These are phyloP conservation scores for Daldinia bambusicola DNA, from an alignment of 495 filamentous ascomycete species.

Conservation along the genomic window DNA sequence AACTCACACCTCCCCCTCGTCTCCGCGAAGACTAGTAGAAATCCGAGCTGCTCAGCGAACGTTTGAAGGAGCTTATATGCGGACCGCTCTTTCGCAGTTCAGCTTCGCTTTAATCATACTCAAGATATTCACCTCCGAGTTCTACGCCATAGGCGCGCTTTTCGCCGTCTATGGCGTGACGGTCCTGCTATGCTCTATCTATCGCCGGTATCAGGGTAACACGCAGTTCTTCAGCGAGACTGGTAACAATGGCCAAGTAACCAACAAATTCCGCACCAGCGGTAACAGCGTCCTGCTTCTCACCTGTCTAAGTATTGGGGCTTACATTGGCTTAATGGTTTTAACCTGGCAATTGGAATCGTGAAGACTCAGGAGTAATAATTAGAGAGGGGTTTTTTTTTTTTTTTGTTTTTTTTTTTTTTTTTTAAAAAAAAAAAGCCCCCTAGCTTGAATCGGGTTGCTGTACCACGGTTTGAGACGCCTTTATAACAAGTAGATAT, in stretches of 20 bases:
- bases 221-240: slow-evolving; percentile 86
- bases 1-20: slow-evolving; percentile 7
- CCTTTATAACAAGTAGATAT: not conserved
- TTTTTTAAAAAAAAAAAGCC: no score
- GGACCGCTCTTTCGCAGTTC: slow-evolving; percentile 93
- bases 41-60: slow-evolving; percentile 94
- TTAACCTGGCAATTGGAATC: slow-evolving; percentile 69
- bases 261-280: slow-evolving; percentile 87
- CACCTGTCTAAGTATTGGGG: slow-evolving; percentile 80
- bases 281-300: slow-evolving; percentile 85
- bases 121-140: slow-evolving; percentile 94
- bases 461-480: not conserved
- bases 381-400: no score
- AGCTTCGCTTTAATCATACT: slow-evolving; percentile 93
- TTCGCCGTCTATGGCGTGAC: slow-evolving; percentile 92
- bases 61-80: slow-evolving; percentile 96
- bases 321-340: slow-evolving; percentile 81
- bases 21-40: slow-evolving; percentile 74
- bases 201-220: slow-evolving; percentile 89
- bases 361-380: slow-evolving; percentile 26
- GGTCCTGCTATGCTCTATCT: slow-evolving; percentile 80
- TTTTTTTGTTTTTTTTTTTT: no score
- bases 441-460: not conserved
- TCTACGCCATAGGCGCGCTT: slow-evolving; percentile 91
- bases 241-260: slow-evolving; percentile 65